Base-by-base conservation (phyloP, 2,329 filamentous ascomycete genomes). In the Plenodomus lindquistii region DNA sequence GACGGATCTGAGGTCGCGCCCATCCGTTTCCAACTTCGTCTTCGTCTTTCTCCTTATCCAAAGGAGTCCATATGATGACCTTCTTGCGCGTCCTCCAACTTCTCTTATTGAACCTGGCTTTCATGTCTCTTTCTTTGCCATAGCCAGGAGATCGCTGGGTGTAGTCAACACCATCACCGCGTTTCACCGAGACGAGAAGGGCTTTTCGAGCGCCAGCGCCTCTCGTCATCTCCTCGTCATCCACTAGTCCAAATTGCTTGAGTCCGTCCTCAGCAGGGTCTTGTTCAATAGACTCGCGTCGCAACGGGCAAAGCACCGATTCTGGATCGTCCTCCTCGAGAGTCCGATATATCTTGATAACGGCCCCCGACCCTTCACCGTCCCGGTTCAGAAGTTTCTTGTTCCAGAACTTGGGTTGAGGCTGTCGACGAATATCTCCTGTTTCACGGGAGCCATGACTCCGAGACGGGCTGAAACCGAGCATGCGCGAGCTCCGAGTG, bases 121-220 rank as follows among this genome's bases (percentile, higher is more conserved):
- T 55, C 52, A 55, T 55, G 22, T 55, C 52, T 8, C 52, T 40
- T 29, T 55, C 52, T 38, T 55, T 55, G 19, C 52, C 46, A 21
- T 52, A 55, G 1, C 52, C 52, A 17, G 49, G 45, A 5, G 51
- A 50, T 15, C 48, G 46, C 15, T 55, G 46, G 1, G 49, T 37
- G 10, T 50, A 37, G 3, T 52, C 52, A 15, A 47, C 38, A 6
- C 24, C 40, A 20, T 42, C 38, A 22, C 52, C 52, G 7, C 52
- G 52, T 44, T 50, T 55, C 18, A 55, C 52, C 8, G 52, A 21
- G 7, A 55, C 49, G 13, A 55, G 49, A 18, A 55, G 20, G 9
- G 42, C 50, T 34, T 42, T 55, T 19, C 43, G 40, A 4, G 50
- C 46, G 21, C 50, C 52, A 36, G 41, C 37, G 5, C 49, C 52